These are phyloP conservation scores for Naegleria gruberi DNA, from an alignment of 208 protist genomes.

Conservation along the genomic window DNA sequence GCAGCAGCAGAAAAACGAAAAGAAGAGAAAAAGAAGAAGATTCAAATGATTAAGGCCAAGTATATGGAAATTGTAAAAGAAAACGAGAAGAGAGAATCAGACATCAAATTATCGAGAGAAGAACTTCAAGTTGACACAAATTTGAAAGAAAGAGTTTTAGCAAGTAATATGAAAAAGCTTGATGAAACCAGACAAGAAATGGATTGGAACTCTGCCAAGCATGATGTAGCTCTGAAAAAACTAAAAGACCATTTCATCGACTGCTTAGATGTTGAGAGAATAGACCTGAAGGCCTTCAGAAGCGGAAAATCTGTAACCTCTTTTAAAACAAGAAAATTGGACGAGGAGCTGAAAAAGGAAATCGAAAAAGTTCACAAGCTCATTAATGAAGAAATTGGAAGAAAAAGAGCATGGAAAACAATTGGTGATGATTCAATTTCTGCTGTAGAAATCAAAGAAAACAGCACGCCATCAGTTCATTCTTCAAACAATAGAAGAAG, in stretches of 20 bases:
- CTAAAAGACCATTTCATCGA: conserved; percentile 70
- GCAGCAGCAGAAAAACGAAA: conserved; percentile 20
- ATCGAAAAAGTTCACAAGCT: conserved; percentile 56
- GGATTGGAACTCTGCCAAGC: conserved; percentile 63
- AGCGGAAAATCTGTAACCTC: conserved; percentile 62
- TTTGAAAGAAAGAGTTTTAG: conserved; percentile 53
- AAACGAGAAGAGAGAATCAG: conserved; percentile 56
- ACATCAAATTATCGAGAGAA: conserved; percentile 44
- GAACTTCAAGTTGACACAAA: conserved; percentile 76
- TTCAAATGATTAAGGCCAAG: conserved; percentile 52
- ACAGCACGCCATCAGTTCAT: background rate
- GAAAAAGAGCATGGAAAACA: conserved; percentile 33
- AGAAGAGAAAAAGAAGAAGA: conserved; percentile 47
- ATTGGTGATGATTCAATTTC: background rate
- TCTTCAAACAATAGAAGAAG: background rate
- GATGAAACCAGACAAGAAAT: conserved; percentile 44
- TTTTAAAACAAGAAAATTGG: conserved; percentile 69
- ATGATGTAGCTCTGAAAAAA: conserved; percentile 70
- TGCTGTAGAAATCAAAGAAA: background rate
- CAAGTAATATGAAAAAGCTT: conserved; percentile 59
- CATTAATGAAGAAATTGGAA: conserved; percentile 35
- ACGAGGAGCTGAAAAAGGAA: conserved; percentile 28
- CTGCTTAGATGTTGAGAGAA: conserved; percentile 74
- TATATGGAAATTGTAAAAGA: conserved; percentile 56
- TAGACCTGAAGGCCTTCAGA: conserved; percentile 67